Evolutionary conservation across 1,284 basidiomycete genomes (phyloP).

Genomic region (Cutaneotrichosporon spelunceum): DNA sequence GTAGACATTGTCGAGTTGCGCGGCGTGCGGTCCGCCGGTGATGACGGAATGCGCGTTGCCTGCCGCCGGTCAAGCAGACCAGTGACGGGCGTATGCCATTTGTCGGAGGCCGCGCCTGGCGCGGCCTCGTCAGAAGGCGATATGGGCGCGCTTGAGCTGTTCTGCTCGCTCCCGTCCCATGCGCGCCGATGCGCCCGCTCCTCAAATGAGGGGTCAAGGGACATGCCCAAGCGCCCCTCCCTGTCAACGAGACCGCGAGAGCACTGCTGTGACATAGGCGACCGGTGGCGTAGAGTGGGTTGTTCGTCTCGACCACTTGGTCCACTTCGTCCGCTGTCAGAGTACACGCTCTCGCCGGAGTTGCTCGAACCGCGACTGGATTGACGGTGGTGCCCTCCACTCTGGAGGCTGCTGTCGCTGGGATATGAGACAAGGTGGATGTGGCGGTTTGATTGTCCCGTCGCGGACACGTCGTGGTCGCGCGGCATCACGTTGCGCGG

Average conservation of each 20-base stretch:
- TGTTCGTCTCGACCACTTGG: neutral
- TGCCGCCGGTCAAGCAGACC: conserved; percentile 2
- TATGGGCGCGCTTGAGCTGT: conserved; percentile 8
- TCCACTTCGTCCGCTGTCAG: conserved; percentile 13
- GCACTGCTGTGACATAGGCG: neutral
- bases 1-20: conserved; percentile 16
- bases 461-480: conserved; percentile 1
- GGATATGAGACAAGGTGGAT: conserved; percentile 23
- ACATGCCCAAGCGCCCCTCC: conserved; percentile 16
- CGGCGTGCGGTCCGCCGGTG: conserved; percentile 14
- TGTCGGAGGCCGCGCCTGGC: neutral
- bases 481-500: neutral
- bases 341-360: conserved; percentile 26
- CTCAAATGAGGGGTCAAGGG: conserved; percentile 17
- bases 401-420: conserved; percentile 13
- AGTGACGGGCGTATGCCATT: conserved; percentile 12
- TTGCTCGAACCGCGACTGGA: conserved; percentile 1
- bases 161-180: conserved; percentile 9
- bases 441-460: conserved; percentile 20
- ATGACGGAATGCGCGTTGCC: conserved; percentile 6
- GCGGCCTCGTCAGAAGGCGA: neutral
- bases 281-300: neutral
- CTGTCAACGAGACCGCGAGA: conserved; percentile 10
- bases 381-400: neutral
- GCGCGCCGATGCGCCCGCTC: conserved; percentile 19